Base-by-base conservation (phyloP, 768 basidiomycete species). In the Mycena epipterygia region DNA sequence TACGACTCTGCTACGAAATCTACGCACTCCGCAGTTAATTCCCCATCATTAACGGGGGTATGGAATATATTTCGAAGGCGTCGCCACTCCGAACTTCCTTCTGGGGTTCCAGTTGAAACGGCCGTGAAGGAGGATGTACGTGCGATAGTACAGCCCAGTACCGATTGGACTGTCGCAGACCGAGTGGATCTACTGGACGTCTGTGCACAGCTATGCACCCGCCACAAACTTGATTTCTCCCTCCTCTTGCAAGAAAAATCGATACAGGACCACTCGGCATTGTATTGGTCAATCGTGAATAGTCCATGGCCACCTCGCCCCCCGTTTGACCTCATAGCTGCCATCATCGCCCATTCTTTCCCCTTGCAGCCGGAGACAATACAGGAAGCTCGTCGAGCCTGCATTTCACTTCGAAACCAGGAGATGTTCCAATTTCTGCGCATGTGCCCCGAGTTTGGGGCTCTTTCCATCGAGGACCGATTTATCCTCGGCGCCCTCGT, bases 281-380 rank as follows among this genome's bases (percentile, higher is more conserved):
- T 68, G 6, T 62, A 68, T 35, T 62, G 67, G 67, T 59, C 67
- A 3, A 68, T 68, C 25, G 60, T 62, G 5, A 68, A 68, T 29
- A 53, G 42, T 13, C 60, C 60, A 41, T 51, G 60, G 44, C 59
- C 59, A 3, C 53, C 32, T 3, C 52, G 42, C 23, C 42, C 57
- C 9, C 67, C 67, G 44, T 68, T 62, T 30, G 51, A 48, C 12
- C 53, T 68, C 42, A 53, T 68, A 19, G 42, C 42, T 11, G 53
- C 60, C 5, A 35, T 68, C 13, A 41, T 68, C 13, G 32, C 25
- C 5, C 60, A 49, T 37, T 62, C 67, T n/a, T 32, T 33, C 6
- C 67, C 67, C 23, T 32, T 68, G 44, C 29, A 37, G 17, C 59
- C 52, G 5, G 27, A 37, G 27, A 68, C 67, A 23, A 48, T 62